Conservation (phyloP, 257 asterid species). For the Ocimum tenuiflorum region DNA sequence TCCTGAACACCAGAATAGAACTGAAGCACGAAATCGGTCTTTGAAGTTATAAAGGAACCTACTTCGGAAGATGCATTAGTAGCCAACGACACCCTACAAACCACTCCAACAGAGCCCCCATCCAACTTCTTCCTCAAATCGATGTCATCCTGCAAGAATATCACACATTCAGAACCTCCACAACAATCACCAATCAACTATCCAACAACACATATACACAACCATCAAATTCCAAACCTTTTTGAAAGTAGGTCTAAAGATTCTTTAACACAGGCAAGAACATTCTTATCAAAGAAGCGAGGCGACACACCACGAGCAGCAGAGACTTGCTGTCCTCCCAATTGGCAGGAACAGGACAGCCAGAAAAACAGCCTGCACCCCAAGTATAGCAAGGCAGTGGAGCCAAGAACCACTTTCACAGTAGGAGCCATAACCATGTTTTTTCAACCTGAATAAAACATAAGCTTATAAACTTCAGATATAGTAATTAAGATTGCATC, state of each 20-base stretch:
- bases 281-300: slow-evolving; percentile 94
- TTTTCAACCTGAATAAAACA: neutral
- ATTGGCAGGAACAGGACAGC: slow-evolving; percentile 83
- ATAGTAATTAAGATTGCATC: slow-evolving; percentile 6
- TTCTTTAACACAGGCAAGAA: slow-evolving; percentile 74
- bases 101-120: slow-evolving; percentile 88
- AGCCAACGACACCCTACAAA: slow-evolving; percentile 57
- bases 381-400: slow-evolving; percentile 65
- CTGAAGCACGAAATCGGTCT: neutral
- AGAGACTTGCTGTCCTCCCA: slow-evolving; percentile 89
- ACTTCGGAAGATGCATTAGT: slow-evolving; percentile 60
- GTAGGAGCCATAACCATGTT: slow-evolving; percentile 64
- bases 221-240: slow-evolving; percentile 37
- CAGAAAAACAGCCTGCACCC: slow-evolving; percentile 88
- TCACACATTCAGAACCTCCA: slow-evolving; percentile 10
- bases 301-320: slow-evolving; percentile 99
- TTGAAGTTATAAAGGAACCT: slow-evolving; percentile 1
- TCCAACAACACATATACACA: neutral
- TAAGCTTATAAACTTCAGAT: neutral
- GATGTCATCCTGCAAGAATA: slow-evolving; percentile 69
- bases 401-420: slow-evolving; percentile 69
- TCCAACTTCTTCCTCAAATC: slow-evolving; percentile 93
- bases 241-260: slow-evolving; percentile 63
- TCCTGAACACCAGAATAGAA: slow-evolving; percentile 1
- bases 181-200: neutral